Evolutionary conservation across 345 rosid genomes (phyloP), one percentile per base, ranked within the genome.

Genomic region (Turritis glabra): DNA sequence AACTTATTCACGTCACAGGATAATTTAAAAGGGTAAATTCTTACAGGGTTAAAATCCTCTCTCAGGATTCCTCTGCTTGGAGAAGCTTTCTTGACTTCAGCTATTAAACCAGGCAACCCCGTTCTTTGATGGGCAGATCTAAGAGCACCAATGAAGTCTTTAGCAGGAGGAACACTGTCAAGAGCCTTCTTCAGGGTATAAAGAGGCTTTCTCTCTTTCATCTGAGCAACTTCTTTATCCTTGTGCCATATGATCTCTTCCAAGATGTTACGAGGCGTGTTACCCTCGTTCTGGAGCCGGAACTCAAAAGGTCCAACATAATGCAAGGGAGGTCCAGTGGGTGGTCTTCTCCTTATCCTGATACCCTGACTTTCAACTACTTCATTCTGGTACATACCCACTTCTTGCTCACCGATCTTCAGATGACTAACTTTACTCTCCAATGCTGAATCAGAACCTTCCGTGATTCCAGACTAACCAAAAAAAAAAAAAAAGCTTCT

Each of bases 71-170:
- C 97, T 77, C 90, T 86, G 62, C 94, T 95, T 6, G 98, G 99
- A 70, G 99, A 95, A 72, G 97, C 99, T 83, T 92, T 92, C 85
- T 95, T 95, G 23, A 95, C 97, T 80, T 95, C 99, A 72, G 99
- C 99, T 74, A 92, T 95, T 83, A 95, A 80, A 69, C 88, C 92
- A 7, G 99, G 97, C 6, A 92, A 60, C 3, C 91, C 89, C 40
- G 97, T 90, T 47, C 90, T 84, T 40, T 19, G 73, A 81, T 83
- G 73, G 29, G 97, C 97, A 18, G 83, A 85, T 77, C 51, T 90
- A 40, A 95, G 96, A 74, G 96, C 97, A 65, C 89, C 97, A 63
- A 88, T 3, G 51, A 95, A 95, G 77, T 90, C 99, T 78, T 85
- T 83, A 18, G 93, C 64, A 1, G 96, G 89, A 50, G 87, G 82